Evolutionary conservation across 306 rosid genomes (phyloP).

Genomic region (Castanopsis chinensis): DNA sequence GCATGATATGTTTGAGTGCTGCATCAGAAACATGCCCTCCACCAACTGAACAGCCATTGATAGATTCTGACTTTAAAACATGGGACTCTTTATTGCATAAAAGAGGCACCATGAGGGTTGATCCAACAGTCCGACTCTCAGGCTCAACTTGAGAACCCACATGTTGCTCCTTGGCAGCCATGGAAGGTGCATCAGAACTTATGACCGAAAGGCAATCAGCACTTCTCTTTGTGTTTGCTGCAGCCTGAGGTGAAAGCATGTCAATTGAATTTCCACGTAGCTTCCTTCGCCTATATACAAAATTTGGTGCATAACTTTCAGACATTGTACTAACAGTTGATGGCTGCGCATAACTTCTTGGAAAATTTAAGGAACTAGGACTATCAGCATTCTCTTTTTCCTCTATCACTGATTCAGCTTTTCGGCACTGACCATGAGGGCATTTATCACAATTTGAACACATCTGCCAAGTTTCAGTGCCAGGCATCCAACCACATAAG

Average conservation of each 20-base stretch:
- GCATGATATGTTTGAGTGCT: slow-evolving; percentile 33
- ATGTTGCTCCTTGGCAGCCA: slow-evolving; percentile 46
- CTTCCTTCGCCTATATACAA: slow-evolving; percentile 76
- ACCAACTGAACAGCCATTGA: slow-evolving; percentile 13
- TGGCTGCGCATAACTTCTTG: slow-evolving; percentile 39
- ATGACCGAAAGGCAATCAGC: slow-evolving; percentile 46
- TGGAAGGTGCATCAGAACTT: slow-evolving; percentile 44
- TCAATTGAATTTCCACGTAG: slow-evolving; percentile 31
- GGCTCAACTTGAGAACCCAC: slow-evolving; percentile 40
- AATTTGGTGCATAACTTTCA: slow-evolving; percentile 37
- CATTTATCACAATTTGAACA: slow-evolving; percentile 47
- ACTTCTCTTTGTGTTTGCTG: slow-evolving; percentile 31
- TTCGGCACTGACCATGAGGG: slow-evolving; percentile 50
- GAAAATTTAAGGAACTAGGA: slow-evolving; percentile 39
- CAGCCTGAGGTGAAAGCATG: slow-evolving; percentile 27
- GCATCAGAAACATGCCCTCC: slow-evolving; percentile 29
- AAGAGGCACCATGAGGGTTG: slow-evolving; percentile 22
- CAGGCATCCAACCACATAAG: slow-evolving; percentile 53
- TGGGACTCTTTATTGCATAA: slow-evolving; percentile 17
- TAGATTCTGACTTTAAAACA: slow-evolving; percentile 22
- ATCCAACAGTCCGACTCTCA: slow-evolving; percentile 34
- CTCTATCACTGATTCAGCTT: slow-evolving; percentile 41
- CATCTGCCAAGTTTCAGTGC: slow-evolving; percentile 76
- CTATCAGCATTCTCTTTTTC: slow-evolving; percentile 36
- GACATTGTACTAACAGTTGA: slow-evolving; percentile 57